Conservation (phyloP, 805 yeast species). For the Pichia membranifaciens region DNA sequence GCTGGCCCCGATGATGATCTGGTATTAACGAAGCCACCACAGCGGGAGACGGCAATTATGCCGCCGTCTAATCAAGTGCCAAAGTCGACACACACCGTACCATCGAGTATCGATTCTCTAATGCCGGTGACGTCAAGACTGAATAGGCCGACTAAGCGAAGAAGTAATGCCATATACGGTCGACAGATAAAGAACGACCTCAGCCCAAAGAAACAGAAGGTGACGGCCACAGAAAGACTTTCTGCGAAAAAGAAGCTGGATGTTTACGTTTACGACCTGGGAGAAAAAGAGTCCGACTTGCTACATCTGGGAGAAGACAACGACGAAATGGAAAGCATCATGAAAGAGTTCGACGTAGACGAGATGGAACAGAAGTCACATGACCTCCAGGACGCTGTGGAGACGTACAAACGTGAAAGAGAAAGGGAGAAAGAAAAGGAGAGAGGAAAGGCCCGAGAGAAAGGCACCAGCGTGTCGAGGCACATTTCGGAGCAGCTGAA, state of each 20-base stretch:
- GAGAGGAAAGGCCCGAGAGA: neutral
- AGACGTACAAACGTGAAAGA: neutral
- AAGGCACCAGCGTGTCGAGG: neutral
- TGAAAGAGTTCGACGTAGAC: slow-evolving; percentile 9
- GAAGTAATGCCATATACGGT: no score
- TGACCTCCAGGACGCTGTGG: neutral
- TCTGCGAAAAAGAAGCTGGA: neutral
- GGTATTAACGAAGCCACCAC: no score
- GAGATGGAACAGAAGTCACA: neutral
- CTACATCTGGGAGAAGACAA: neutral
- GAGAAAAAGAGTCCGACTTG: neutral
- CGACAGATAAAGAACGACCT: no score
- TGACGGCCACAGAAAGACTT: neutral
- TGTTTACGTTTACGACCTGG: neutral
- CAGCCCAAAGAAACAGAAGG: neutral
- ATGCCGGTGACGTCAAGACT: no score
- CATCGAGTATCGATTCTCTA: no score
- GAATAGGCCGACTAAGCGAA: no score
- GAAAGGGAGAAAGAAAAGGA: neutral
- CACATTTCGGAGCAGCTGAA: neutral
- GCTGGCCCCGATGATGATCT: neutral
- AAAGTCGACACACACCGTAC: no score
- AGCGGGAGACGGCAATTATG: no score
- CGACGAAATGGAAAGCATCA: neutral
- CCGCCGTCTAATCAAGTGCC: no score